These are phyloP conservation scores for Cymbopogon citratus DNA, from an alignment of 176 grass and related monocot species.

Conservation along the genomic window DNA sequence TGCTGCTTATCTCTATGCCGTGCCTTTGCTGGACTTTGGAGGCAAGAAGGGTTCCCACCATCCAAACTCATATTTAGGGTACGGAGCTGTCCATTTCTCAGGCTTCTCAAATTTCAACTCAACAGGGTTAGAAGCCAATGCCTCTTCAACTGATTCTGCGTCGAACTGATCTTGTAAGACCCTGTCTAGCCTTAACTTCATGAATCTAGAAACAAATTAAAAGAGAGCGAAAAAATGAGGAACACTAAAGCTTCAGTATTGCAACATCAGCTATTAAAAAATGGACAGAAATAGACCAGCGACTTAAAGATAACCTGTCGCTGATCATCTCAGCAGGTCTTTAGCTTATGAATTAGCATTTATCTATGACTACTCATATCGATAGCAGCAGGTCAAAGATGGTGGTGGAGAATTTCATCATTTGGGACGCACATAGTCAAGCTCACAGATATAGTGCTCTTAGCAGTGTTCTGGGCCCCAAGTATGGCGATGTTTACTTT, in stretches of 20 bases:
- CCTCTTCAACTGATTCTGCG: constrained; percentile 60
- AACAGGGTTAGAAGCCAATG: constrained; percentile 57
- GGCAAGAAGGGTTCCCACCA: constrained; percentile 94
- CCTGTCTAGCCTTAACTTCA: constrained; percentile 88
- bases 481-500: constrained; percentile 2
- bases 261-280: background rate
- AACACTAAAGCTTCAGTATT: constrained; percentile 9
- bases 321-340: background rate
- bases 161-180: constrained; percentile 73
- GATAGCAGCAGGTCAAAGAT: background rate
- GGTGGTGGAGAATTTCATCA: background rate
- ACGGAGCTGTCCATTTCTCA: constrained; percentile 82
- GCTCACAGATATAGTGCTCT: background rate
- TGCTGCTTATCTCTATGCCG: constrained; percentile 32
- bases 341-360: background rate
- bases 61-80: constrained; percentile 84
- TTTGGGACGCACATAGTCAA: background rate
- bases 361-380: background rate
- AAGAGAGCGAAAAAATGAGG: background rate
- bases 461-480: background rate
- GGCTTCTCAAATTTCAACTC: constrained; percentile 80
- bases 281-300: background rate
- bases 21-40: constrained; percentile 45
- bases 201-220: constrained; percentile 49
- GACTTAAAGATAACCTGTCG: background rate